A percentile compares a stretch with the other conserved stretches of the same genome.
Conservation (phyloP, 257 asterid species). For the Nyctanthes arbortristis region DNA sequence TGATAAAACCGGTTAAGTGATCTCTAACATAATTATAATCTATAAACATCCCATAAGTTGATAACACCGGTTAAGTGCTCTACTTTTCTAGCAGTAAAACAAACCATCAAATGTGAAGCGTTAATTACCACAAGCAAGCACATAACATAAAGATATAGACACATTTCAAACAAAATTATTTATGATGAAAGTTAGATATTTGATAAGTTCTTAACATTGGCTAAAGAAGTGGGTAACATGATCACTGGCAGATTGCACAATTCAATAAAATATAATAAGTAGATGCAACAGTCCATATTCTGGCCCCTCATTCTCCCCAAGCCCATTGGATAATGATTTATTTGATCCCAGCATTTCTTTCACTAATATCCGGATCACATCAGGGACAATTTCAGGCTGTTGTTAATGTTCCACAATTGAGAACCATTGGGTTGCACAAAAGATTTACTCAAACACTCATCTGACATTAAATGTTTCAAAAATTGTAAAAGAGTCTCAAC, state of each 20-base stretch:
- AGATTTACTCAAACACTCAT: conserved; percentile 12
- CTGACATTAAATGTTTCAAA: conserved; percentile 14
- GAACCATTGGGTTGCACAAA: background rate
- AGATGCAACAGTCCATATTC: background rate
- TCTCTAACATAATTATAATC: background rate
- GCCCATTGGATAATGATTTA: conserved; percentile 8
- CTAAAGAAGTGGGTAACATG: background rate
- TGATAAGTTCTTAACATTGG: conserved; percentile 14
- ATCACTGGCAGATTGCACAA: background rate
- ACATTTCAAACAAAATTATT: background rate
- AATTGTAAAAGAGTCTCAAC: conserved; percentile 5
- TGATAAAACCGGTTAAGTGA: background rate
- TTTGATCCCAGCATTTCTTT: conserved; percentile 11
- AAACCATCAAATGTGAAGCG: background rate
- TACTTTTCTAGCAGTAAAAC: conserved; percentile 8
- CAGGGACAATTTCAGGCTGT: conserved; percentile 7
- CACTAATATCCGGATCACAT: conserved; percentile 11
- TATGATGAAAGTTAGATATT: background rate
- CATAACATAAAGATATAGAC: background rate
- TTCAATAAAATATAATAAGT: conserved; percentile 19
- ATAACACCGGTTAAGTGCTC: background rate
- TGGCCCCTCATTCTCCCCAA: conserved; percentile 2
- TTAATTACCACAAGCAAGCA: background rate
- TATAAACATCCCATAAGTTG: background rate
- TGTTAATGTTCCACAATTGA: background rate